phyloP scores from a whole-genome alignment of 2,329 filamentous ascomycete genomes.

The Aureobasidium zeae region DNA sequence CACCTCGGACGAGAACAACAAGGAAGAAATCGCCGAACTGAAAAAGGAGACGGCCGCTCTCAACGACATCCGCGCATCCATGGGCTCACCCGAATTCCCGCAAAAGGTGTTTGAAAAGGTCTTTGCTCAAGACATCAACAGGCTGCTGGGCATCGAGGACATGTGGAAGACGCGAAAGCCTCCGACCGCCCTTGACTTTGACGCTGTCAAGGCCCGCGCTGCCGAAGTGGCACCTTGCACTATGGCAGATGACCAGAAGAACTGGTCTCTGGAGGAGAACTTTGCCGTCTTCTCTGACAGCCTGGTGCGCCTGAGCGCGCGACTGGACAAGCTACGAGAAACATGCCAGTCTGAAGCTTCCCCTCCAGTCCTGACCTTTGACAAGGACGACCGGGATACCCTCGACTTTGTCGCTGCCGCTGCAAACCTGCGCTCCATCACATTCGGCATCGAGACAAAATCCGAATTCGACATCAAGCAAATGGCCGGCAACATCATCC shows the following conservation, averaged over 20 bases:
- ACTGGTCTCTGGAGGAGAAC: slow-evolving; percentile 79
- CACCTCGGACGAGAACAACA: slow-evolving; percentile 71
- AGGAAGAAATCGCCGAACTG: slow-evolving; percentile 78
- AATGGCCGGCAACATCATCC: slow-evolving; percentile 99
- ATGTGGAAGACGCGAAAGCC: slow-evolving; percentile 86
- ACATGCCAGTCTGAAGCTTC: slow-evolving; percentile 40
- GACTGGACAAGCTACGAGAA: slow-evolving; percentile 56
- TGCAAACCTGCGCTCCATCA: slow-evolving; percentile 75
- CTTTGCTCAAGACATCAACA: slow-evolving; percentile 73
- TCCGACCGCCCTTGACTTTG: slow-evolving; percentile 65
- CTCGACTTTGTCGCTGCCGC: slow-evolving; percentile 88
- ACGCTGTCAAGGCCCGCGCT: slow-evolving; percentile 38
- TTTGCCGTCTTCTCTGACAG: slow-evolving; percentile 80
- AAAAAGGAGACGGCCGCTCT: slow-evolving; percentile 75
- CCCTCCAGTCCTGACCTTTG: slow-evolving; percentile 66
- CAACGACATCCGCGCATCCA: slow-evolving; percentile 69
- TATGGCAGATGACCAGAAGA: slow-evolving; percentile 54
- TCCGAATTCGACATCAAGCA: slow-evolving; percentile 96
- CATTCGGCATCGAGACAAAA: slow-evolving; percentile 83
- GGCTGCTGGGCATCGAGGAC: slow-evolving; percentile 77
- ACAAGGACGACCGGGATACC: slow-evolving; percentile 94
- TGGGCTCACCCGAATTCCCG: slow-evolving; percentile 69
- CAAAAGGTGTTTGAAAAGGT: slow-evolving; percentile 86
- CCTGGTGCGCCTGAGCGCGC: slow-evolving; percentile 63
- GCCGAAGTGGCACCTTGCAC: slow-evolving; percentile 23